These are phyloP conservation scores for Talaromyces atroroseus DNA, from an alignment of 2,329 filamentous ascomycete species.

Conservation along the genomic window DNA sequence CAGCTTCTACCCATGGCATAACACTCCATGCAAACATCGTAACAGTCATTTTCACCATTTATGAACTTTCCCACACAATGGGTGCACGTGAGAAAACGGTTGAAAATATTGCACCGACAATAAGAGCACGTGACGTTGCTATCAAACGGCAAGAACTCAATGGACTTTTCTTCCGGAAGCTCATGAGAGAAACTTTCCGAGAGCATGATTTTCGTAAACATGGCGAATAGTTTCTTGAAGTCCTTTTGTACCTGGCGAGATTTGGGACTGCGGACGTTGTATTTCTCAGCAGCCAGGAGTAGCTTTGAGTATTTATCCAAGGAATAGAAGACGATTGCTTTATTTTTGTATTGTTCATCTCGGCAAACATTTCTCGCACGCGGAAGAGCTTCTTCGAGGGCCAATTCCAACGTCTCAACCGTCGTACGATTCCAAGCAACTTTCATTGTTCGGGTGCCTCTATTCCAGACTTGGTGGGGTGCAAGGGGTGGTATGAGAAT, in stretches of 20 bases:
- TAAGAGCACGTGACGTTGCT: constrained; percentile 94
- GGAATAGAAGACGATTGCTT: constrained; percentile 87
- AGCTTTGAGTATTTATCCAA: constrained; percentile 67
- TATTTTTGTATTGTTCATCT: constrained; percentile 98
- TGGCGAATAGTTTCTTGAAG: constrained; percentile 70
- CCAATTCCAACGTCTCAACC: constrained; percentile 81
- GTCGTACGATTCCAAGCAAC: constrained; percentile 97
- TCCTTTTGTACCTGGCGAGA: constrained; percentile 71
- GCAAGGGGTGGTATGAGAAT: constrained; percentile 89
- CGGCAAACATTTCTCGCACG: constrained; percentile 87
- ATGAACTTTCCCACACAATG: constrained; percentile 65
- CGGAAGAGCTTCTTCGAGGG: constrained; percentile 78
- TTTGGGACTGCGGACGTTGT: constrained; percentile 43
- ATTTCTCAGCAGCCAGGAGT: constrained; percentile 54
- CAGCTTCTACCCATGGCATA: constrained; percentile 97
- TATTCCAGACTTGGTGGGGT: constrained; percentile 97
- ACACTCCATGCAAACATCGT: constrained; percentile 97
- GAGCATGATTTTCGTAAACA: constrained; percentile 73
- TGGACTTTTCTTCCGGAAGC: constrained; percentile 56
- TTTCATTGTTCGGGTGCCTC: constrained; percentile 92
- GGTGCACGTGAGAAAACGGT: constrained; percentile 89
- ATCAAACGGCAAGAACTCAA: constrained; percentile 77
- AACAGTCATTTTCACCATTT: constrained; percentile 72
- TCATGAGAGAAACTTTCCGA: constrained; percentile 77
- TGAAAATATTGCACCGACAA: constrained; percentile 94